Evolutionary conservation across 2,329 filamentous ascomycete genomes (phyloP).

Genomic region (Fonsecaea pedrosoi): DNA sequence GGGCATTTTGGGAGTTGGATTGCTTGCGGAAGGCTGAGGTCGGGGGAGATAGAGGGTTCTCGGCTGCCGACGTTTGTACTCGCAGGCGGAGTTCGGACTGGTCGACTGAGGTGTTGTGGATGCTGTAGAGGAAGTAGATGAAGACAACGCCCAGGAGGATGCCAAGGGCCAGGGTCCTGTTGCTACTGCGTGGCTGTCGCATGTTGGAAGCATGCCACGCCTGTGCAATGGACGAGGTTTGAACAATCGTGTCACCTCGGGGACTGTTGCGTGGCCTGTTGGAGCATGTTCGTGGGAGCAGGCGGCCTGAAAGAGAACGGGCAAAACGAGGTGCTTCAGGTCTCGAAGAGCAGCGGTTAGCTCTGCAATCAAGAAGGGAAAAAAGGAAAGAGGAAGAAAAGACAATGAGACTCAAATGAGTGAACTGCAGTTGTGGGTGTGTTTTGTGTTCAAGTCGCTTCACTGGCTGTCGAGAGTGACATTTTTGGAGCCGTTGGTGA

Average conservation of each 20-base stretch:
- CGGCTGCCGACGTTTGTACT: slow-evolving; percentile 63
- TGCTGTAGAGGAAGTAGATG: slow-evolving; percentile 35
- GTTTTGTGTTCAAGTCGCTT: not conserved
- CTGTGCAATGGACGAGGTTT: not conserved
- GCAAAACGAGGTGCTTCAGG: not conserved
- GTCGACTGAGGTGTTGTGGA: slow-evolving; percentile 31
- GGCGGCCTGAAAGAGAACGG: slow-evolving; percentile 49
- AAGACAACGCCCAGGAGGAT: slow-evolving; percentile 35
- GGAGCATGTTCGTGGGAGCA: slow-evolving; percentile 66
- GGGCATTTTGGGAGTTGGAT: slow-evolving; percentile 43
- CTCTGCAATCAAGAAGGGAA: not conserved
- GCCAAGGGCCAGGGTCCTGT: slow-evolving; percentile 31
- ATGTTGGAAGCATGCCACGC: slow-evolving; percentile 37
- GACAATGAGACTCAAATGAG: not conserved
- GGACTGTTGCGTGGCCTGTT: slow-evolving; percentile 52
- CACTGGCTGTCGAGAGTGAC: not conserved
- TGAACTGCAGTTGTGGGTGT: not conserved
- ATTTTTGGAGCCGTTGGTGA: not conserved
- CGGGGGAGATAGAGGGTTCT: slow-evolving; percentile 74
- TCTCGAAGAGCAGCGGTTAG: too few species aligned
- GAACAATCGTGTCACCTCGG: slow-evolving; percentile 38
- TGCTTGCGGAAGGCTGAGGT: slow-evolving; percentile 76
- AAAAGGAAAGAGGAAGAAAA: not conserved
- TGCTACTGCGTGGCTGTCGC: slow-evolving; percentile 36
- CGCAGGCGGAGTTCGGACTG: slow-evolving; percentile 50